A percentile compares a stretch with the other conserved stretches of the same genome.
Conservation (phyloP, 2,329 filamentous ascomycete species). For the Aschersonia sp. region DNA sequence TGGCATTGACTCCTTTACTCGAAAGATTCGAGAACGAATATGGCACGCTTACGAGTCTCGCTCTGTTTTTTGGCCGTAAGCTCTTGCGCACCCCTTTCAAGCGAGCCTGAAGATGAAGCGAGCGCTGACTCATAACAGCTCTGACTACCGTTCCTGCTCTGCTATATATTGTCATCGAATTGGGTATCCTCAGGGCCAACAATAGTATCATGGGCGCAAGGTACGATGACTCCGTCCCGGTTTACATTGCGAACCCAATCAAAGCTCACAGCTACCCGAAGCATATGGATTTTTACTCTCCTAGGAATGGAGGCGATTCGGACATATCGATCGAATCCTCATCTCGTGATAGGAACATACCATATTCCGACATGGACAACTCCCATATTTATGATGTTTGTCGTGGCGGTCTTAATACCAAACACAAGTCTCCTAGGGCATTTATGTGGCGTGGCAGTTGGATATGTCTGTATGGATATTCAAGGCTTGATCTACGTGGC, state of each 20-base stretch:
- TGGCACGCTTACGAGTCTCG: slow-evolving; percentile 75
- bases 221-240: slow-evolving; percentile 23
- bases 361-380: slow-evolving; percentile 87
- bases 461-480: slow-evolving; percentile 56
- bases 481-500: no score
- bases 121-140: slow-evolving; percentile 27
- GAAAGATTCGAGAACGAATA: slow-evolving; percentile 89
- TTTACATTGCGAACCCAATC: slow-evolving; percentile 11
- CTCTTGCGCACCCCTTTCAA: slow-evolving; percentile 8
- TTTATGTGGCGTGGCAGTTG: slow-evolving; percentile 66
- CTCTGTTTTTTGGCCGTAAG: slow-evolving; percentile 84
- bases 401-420: slow-evolving; percentile 64
- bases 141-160: slow-evolving; percentile 70
- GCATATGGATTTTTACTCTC: slow-evolving; percentile 85
- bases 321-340: slow-evolving; percentile 67
- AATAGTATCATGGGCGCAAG: slow-evolving; percentile 69
- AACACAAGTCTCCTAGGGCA: slow-evolving; percentile 78
- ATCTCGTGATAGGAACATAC: slow-evolving; percentile 46
- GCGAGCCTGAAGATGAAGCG: not conserved
- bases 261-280: slow-evolving; percentile 18
- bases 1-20: slow-evolving; percentile 74
- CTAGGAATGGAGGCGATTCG: slow-evolving; percentile 75
- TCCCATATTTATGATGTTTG: slow-evolving; percentile 61
- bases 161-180: slow-evolving; percentile 68
- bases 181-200: slow-evolving; percentile 54